Base-by-base conservation (phyloP, 768 basidiomycete species). In the Boletus pseudopeckii region DNA sequence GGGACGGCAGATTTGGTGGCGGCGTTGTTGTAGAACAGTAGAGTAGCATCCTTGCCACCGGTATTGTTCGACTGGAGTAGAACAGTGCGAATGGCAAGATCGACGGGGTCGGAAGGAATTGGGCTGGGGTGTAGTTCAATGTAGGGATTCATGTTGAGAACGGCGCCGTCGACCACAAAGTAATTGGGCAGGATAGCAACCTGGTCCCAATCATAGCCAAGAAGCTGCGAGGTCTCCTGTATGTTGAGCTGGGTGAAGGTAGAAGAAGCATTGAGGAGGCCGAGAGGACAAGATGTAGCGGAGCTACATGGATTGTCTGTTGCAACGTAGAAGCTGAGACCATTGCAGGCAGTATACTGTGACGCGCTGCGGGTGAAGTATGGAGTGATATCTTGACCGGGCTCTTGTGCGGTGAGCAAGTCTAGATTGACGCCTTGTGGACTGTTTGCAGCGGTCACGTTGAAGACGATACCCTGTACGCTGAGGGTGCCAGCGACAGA, bases 201-300 rank as follows among this genome's bases (percentile, higher is more conserved):
- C 66, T 98, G 92, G 45, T 80, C 77, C 97, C 97, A 99, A 48
- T 86, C 83, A 67, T 96, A 98, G 7, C 97, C 97, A 28, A 90
- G 86, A 46, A 84, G 71, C 48, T 81, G 78, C 0, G 74, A 71
- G 7, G 91, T 91, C 63, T 87, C 83, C 36, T 75, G 68, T 45
- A 98, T 77, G 17, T 78, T 72, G 42, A 94, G 82, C n/a, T 74
- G 61, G 32, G 72, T 65, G 62, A 86, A 82, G 8, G 86, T 88
- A 37, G 81, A 64, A 36, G 78, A 63, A 22, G 78, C 62, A 54
- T 80, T 81, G 55, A 88, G 77, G 9, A 80, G 64, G 30, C 80
- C 79, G 30, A 97, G 80, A 20, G 84, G 80, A 66, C 96, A 98
- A 28, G 80, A 71, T 4, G 79, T 78, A 24, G 72, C 62, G 37